Percentiles rank a stretch among this genome's conserved stretches.
phyloP scores from a whole-genome alignment of 345 rosid species.

The Euphorbia tirucalli region DNA sequence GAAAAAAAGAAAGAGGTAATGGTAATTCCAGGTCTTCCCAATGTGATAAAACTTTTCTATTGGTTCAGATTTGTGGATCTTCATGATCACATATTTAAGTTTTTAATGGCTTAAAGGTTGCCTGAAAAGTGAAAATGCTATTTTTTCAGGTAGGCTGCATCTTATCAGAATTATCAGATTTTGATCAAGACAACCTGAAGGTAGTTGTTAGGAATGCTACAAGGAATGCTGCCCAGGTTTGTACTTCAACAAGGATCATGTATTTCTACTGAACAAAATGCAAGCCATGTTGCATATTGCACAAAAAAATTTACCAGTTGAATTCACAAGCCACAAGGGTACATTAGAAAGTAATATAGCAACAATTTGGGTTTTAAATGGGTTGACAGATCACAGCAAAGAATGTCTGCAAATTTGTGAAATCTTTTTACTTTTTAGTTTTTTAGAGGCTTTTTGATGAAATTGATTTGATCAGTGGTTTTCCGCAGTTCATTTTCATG shows the following conservation, averaged over 20 bases:
- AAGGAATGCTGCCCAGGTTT: constrained; percentile 48
- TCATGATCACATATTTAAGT: neutral
- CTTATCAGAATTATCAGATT: constrained; percentile 47
- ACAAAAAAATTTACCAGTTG: constrained; percentile 1
- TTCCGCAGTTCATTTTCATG: constrained; percentile 57
- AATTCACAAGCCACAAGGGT: constrained; percentile 3
- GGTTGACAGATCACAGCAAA: constrained; percentile 10
- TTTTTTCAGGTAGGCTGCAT: constrained; percentile 60
- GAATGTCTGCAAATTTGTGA: constrained; percentile 14
- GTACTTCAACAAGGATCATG: constrained; percentile 12
- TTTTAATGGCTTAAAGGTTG: neutral
- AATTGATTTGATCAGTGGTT: constrained; percentile 14
- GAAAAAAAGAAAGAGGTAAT: neutral
- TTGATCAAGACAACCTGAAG: constrained; percentile 47
- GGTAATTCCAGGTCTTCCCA: neutral
- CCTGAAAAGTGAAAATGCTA: constrained; percentile 9
- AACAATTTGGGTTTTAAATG: constrained; percentile 1
- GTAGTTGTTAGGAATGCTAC: constrained; percentile 33
- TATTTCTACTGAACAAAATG: neutral
- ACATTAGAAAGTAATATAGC: constrained; percentile 7
- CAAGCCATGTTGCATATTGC: neutral
- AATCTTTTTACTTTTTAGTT: neutral
- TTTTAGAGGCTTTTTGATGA: constrained; percentile 7
- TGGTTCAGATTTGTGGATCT: neutral
- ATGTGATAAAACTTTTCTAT: constrained; percentile 5